Base-by-base conservation (phyloP, 805 yeast species). In the Osmozyma mogii region DNA sequence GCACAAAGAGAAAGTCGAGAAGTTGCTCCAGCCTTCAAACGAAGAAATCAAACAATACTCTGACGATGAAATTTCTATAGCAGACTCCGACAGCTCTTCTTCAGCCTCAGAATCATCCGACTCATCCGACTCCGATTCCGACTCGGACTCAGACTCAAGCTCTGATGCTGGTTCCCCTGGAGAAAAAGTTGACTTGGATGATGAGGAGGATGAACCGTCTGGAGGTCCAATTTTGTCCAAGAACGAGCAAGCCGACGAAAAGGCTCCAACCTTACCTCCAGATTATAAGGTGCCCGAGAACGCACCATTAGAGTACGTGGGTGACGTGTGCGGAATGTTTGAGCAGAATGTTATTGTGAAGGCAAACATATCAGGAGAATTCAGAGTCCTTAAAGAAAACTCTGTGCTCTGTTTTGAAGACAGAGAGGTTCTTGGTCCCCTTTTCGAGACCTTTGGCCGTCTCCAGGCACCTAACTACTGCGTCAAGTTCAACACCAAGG, bases 381-480 rank as follows among this genome's bases (percentile, higher is more conserved):
- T 77, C 49, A 62, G 88, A 24, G 81, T 87, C 3, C 61, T 89
- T 20, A 82, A 78, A 40, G 96, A 85, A 31, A 80, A 78, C 10
- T 78, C 95, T 0, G 62, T 89, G 0, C 65, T 89, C 3, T 84
- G 95, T 46, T 69, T 87, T 25, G 78, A 75, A 38, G 85, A 84
- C 48, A 65, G 79, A 26, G 65, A 71, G 2, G 56, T 79, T 1
- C 44, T 92, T 10, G 97, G 97, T 0, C 77, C 80, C 1, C 58
- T 89, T 7, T 81, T 75, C 47, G 98, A 92, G 52, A 84, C 85
- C 0, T 85, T 92, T 60, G 98, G 98, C 0, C 79, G 84, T 8
- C 67, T 92, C 5, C 81, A 83, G 38, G 55, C 72, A 12, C 98
- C 99, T 0, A 62, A 78, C 26, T 88, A 85, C 50, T 66, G 94